Conservation (phyloP, 768 basidiomycete species). For the Panus rudis region DNA sequence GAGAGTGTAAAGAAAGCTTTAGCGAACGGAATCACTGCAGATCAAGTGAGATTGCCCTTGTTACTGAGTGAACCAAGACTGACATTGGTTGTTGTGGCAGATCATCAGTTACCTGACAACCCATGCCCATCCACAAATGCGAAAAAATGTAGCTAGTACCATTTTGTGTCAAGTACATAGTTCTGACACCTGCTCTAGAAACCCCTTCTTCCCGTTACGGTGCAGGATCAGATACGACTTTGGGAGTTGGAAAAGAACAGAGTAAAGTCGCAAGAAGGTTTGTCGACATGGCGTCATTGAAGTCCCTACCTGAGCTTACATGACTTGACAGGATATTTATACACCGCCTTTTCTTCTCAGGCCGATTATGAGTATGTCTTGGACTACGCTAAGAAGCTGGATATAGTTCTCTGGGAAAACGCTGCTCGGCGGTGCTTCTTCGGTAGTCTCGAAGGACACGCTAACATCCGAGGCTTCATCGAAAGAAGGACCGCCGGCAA, state of each 20-base stretch:
- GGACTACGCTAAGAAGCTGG: conserved; percentile 77
- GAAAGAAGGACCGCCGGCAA: conserved; percentile 47
- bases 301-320: conserved; percentile 10
- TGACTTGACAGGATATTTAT: conserved; percentile 63
- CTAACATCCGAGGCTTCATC: conserved; percentile 73
- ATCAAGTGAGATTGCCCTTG: conserved; percentile 57
- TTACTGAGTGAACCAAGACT: conserved; percentile 12
- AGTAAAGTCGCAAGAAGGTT: conserved; percentile 82
- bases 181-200: conserved; percentile 42
- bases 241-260: conserved; percentile 97
- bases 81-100: conserved; percentile 32
- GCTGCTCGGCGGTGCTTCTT: conserved; percentile 72
- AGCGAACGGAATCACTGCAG: conserved; percentile 90
- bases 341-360: conserved; percentile 80
- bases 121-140: conserved; percentile 98
- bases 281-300: not conserved
- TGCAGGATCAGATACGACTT: conserved; percentile 94
- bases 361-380: conserved; percentile 85
- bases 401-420: conserved; percentile 82
- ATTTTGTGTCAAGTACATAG: not conserved
- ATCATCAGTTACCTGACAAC: conserved; percentile 92
- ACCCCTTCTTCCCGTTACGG: conserved; percentile 91
- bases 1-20: conserved; percentile 94
- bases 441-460: conserved; percentile 69
- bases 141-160: conserved; percentile 70